Conservation (phyloP, 805 yeast species). For the Candida sanyiensis region DNA sequence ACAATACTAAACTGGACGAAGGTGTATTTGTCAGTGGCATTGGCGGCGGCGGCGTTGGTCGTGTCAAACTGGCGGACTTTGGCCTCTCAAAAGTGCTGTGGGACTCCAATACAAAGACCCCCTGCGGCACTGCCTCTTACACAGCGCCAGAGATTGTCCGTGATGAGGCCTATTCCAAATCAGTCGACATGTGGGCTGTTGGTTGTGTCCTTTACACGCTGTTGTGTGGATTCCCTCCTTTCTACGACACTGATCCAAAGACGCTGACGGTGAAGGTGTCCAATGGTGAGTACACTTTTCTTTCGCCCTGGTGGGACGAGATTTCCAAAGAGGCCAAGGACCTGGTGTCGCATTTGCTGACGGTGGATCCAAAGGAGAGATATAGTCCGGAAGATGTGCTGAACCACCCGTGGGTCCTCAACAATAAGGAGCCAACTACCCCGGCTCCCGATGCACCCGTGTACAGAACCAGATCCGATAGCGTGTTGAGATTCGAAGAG, state of each 20-base stretch:
- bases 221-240: slow-evolving; percentile 96
- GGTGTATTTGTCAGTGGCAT: slow-evolving; percentile 74
- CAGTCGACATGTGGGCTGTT: slow-evolving; percentile 98
- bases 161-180: slow-evolving; percentile 86
- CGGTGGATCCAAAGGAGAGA: slow-evolving; percentile 74
- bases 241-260: slow-evolving; percentile 78
- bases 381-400: slow-evolving; percentile 75
- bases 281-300: slow-evolving; percentile 63
- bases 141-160: slow-evolving; percentile 97
- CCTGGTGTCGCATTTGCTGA: slow-evolving; percentile 69
- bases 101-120: slow-evolving; percentile 79
- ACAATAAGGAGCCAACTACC: slow-evolving; percentile 29
- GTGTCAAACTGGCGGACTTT: slow-evolving; percentile 89
- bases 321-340: slow-evolving; percentile 84
- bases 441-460: slow-evolving; percentile 47
- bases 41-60: slow-evolving; percentile 92
- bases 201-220: slow-evolving; percentile 94
- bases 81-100: slow-evolving; percentile 89
- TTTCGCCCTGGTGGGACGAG: slow-evolving; percentile 89
- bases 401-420: slow-evolving; percentile 72
- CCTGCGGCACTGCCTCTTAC: slow-evolving; percentile 98
- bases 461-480: slow-evolving; percentile 19
- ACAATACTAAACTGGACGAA: slow-evolving; percentile 72
- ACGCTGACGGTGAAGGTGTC: slow-evolving; percentile 62
- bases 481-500: slow-evolving; percentile 25